These are phyloP conservation scores for Rhizopogon salebrosus DNA, from an alignment of 768 basidiomycete genomes.

Conservation along the genomic window DNA sequence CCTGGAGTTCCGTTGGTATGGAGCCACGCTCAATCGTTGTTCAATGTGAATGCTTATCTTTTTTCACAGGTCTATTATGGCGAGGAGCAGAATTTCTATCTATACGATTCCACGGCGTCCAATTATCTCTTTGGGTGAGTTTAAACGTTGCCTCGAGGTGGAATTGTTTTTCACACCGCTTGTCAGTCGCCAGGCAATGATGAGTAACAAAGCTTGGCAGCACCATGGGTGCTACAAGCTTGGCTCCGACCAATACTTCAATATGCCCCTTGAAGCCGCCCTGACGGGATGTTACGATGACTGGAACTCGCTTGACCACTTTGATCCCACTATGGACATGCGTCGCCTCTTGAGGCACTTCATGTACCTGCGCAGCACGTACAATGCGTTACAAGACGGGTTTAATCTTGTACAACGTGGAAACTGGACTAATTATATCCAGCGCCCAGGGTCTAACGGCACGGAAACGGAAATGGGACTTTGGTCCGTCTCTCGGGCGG, in stretches of 20 bases:
- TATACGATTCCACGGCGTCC: conserved; percentile 81
- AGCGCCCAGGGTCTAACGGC: conserved; percentile 79
- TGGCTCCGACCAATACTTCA: conserved; percentile 90
- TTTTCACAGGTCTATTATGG: conserved; percentile 68
- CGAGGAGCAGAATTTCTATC: conserved; percentile 88
- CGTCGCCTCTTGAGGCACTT: conserved; percentile 73
- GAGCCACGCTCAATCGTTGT: not conserved
- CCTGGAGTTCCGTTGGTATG: conserved; percentile 79
- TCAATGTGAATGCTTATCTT: not conserved
- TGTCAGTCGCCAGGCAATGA: conserved; percentile 86
- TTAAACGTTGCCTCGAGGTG: not conserved
- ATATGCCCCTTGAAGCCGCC: conserved; percentile 79
- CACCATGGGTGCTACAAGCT: conserved; percentile 89
- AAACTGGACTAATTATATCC: conserved; percentile 77
- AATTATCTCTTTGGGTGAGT: conserved; percentile 88
- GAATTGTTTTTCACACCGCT: not conserved
- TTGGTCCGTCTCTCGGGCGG: conserved; percentile 74
- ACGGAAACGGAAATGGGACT: conserved; percentile 84
- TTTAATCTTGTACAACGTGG: conserved; percentile 78
- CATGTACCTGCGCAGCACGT: conserved; percentile 61
- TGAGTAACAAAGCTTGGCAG: conserved; percentile 80
- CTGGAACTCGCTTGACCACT: conserved; percentile 93
- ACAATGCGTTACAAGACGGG: conserved; percentile 79
- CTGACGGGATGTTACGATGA: conserved; percentile 82
- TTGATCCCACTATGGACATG: conserved; percentile 81